Base-by-base conservation (phyloP, 148 eudicot species). In the Silene conica region DNA sequence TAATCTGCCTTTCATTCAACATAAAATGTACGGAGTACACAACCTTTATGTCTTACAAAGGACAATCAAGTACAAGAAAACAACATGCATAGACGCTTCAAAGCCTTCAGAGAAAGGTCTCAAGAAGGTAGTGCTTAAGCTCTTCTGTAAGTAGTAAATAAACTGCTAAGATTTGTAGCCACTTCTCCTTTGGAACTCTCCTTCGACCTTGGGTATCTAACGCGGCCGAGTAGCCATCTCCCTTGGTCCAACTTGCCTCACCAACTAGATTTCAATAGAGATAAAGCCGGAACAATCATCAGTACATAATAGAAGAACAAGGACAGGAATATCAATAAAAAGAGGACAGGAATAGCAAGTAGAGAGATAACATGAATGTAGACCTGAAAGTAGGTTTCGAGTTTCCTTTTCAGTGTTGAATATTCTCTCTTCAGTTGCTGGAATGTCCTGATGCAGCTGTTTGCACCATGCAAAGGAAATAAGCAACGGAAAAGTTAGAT, bases 321-420 rank as follows among this genome's bases (percentile, higher is more conserved):
- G 66, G 79, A 69, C 73, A 69, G 46, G 59, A 67, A 75, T 74
- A 60, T 23, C 55, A 15, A 50, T 12, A 50, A 50, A 50, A 50
- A 50, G 5, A 50, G 16, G 22, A 18, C 60, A 7, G 60, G 63
- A 11, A 66, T 41, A 69, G 13, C 15, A 69, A 50, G 60, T 50
- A 69, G 21, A 69, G 31, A 31, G 72, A 76, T 73, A 70, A 61
- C 59, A 54, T 20, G 77, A 76, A 72, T 59, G 56, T 62, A 73
- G 52, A 92, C 97, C 97, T 92, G 97, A 79, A 92, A 92, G 77
- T 92, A 92, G 71, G 84, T 75, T 86, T 92, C 97, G 58, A 92
- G 89, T 78, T 88, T 92, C 87, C 83, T 85, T 79, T 68, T 89
- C 6, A 92, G 92, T 38, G 86, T 78, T 71, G 89, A 68, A 80